A percentile compares a stretch with the other conserved stretches of the same genome.
phyloP scores from a whole-genome alignment of 179 eudicot species.

The Patellifolia procumbens region DNA sequence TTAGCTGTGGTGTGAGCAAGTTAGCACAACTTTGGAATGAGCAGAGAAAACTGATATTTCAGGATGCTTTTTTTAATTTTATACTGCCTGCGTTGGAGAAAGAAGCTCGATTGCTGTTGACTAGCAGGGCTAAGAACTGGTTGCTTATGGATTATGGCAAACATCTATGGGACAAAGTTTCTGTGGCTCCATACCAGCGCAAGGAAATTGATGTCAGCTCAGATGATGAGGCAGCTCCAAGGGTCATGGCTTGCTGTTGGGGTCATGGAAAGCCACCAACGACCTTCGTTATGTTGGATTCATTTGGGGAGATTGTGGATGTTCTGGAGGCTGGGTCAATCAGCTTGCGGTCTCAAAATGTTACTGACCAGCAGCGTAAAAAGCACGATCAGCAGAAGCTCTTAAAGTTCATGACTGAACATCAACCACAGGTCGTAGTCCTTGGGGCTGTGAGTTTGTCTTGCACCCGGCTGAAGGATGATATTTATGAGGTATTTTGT shows the following conservation, averaged over 20 bases:
- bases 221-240: constrained; percentile 89
- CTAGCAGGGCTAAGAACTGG: constrained; percentile 78
- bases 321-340: constrained; percentile 77
- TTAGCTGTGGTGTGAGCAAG: constrained; percentile 90
- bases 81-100: constrained; percentile 89
- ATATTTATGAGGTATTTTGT: constrained; percentile 79
- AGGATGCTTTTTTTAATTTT: constrained; percentile 67
- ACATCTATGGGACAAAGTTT: constrained; percentile 76
- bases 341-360: constrained; percentile 66
- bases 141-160: constrained; percentile 80
- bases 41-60: constrained; percentile 80
- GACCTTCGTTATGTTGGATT: constrained; percentile 96
- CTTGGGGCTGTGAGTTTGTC: constrained; percentile 90
- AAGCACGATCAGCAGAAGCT: constrained; percentile 86
- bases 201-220: constrained; percentile 64
- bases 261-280: constrained; percentile 93
- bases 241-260: constrained; percentile 99
- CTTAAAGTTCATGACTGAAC: constrained; percentile 85
- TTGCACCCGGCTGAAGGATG: constrained; percentile 85
- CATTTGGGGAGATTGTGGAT: constrained; percentile 90
- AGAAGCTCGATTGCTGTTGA: constrained; percentile 83
- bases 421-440: constrained; percentile 91
- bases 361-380: constrained; percentile 82
- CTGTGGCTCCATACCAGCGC: constrained; percentile 89
- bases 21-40: constrained; percentile 98